Conservation (phyloP, 1,284 basidiomycete species). For the Rhodotorula sp. region DNA sequence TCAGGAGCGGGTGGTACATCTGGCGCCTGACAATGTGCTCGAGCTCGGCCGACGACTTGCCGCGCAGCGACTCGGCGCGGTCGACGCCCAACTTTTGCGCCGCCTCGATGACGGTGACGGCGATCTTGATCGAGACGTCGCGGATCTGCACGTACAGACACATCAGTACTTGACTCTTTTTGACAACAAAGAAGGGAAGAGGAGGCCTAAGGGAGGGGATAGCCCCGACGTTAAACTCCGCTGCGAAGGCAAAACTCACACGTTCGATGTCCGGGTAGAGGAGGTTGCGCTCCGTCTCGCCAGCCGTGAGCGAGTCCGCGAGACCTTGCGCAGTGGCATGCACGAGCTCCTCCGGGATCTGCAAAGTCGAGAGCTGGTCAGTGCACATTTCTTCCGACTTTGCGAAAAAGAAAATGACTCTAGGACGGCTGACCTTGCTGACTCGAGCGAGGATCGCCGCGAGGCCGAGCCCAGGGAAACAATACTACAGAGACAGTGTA, state of each 20-base stretch:
- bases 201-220: too few species aligned
- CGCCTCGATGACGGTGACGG: slow-evolving; percentile 67
- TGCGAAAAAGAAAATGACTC: too few species aligned
- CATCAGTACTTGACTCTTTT: too few species aligned
- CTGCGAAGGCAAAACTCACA: slow-evolving; percentile 62
- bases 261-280: slow-evolving; percentile 50
- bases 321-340: slow-evolving; percentile 65
- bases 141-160: slow-evolving; percentile 56
- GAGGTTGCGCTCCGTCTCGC: slow-evolving; percentile 56
- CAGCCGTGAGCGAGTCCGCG: slow-evolving; percentile 67
- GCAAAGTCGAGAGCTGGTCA: slow-evolving; percentile 42
- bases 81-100: slow-evolving; percentile 59
- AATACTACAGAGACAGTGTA: slow-evolving; percentile 34
- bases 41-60: slow-evolving; percentile 60
- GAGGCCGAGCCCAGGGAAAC: slow-evolving; percentile 66
- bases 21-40: slow-evolving; percentile 43
- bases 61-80: slow-evolving; percentile 52
- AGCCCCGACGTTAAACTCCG: too few species aligned
- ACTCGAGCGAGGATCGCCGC: slow-evolving; percentile 70
- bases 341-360: slow-evolving; percentile 52
- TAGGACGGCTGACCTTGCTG: slow-evolving; percentile 63
- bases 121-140: slow-evolving; percentile 75
- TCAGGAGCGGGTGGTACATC: slow-evolving; percentile 21
- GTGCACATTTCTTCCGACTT: too few species aligned
- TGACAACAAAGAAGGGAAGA: slow-evolving; percentile 51